Conservation (phyloP, 2,329 filamentous ascomycete genomes). For the Xylariaceae sp. region DNA sequence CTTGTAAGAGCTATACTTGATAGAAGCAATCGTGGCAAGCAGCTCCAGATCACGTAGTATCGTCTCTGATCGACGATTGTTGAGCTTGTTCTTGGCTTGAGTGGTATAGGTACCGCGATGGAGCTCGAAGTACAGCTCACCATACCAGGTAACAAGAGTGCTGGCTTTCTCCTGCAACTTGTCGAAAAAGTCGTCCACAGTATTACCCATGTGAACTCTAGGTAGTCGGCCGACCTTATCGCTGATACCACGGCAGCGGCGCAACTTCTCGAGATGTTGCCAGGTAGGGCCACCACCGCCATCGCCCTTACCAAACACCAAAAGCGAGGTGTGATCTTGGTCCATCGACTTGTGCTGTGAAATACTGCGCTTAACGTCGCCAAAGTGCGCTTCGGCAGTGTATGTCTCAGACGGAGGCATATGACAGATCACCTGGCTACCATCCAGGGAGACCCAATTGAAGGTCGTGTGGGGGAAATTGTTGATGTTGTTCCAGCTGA, state of each 20-base stretch:
- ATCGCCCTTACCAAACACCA: conserved; percentile 96
- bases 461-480: conserved; percentile 98
- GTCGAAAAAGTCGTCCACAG: conserved; percentile 93
- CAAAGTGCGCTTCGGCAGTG: conserved; percentile 90
- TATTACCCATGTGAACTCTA: conserved; percentile 81
- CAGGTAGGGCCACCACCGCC: conserved; percentile 93
- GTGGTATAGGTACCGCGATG: conserved; percentile 97
- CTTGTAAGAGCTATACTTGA: conserved; percentile 69
- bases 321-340: conserved; percentile 81
- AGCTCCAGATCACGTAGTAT: conserved; percentile 85
- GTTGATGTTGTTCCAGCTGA: conserved; percentile 99
- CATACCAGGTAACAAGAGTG: conserved; percentile 91
- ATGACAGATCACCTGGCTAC: conserved; percentile 94
- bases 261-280: conserved; percentile 90
- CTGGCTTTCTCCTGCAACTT: conserved; percentile 73
- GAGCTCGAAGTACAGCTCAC: conserved; percentile 95
- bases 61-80: conserved; percentile 83
- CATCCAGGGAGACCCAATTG: conserved; percentile 95
- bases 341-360: conserved; percentile 94
- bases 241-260: conserved; percentile 84
- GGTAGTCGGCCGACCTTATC: conserved; percentile 82
- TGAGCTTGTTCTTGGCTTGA: conserved; percentile 93
- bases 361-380: conserved; percentile 85
- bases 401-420: conserved; percentile 97
- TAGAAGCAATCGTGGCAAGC: conserved; percentile 77